Evolutionary conservation across 176 grass and related monocot genomes (phyloP), one percentile per base, ranked within the genome.

Genomic region (Olyra latifolia): DNA sequence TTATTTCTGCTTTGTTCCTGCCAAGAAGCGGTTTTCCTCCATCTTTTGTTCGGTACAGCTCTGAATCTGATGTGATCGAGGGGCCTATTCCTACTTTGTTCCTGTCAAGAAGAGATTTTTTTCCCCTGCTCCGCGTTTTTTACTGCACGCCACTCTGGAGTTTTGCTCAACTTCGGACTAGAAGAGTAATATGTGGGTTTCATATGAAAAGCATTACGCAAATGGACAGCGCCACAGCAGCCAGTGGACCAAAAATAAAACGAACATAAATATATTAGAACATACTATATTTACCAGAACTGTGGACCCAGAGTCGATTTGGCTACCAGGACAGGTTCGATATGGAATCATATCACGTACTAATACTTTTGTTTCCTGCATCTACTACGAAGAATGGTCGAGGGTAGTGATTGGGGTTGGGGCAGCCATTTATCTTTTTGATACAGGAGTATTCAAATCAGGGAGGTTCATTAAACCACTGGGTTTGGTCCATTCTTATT

Each of bases 381-480:
- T 46, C 42, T 66, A 62, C 35, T 49, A 74, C 13, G 46, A 1
- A 68, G 28, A 80, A 74, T 30, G 57, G 63, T 72, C 2, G 20
- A 0, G 2, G 30, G 43, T 40, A 69, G 22, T 75, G 16, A 32
- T 62, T 23, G 23, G 15, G 77, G 44, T 62, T 23, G 23, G 10
- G 77, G 54, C 42, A 76, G 14, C 17, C 3, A 81, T 46, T 38
- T 76, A 30, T 78, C n/a, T 50, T 75, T 75, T 22, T 19, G 14
- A 71, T 9, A 50, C 3, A 69, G 30, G 16, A 52, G 29, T 23
- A 68, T 54, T 79, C 1, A 23, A 66, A 80, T 24, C 15, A 27
- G 48, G 62, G 40, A 67, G 20, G n/a, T 41, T 79, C 15, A 67
- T 43, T 29, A 42, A 64, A 22, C n/a, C 39, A 58, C 50, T 69